A percentile compares a stretch with the other conserved stretches of the same genome.
phyloP scores from a whole-genome alignment of 2,329 filamentous ascomycete genomes.

The Endothia cerciana region DNA sequence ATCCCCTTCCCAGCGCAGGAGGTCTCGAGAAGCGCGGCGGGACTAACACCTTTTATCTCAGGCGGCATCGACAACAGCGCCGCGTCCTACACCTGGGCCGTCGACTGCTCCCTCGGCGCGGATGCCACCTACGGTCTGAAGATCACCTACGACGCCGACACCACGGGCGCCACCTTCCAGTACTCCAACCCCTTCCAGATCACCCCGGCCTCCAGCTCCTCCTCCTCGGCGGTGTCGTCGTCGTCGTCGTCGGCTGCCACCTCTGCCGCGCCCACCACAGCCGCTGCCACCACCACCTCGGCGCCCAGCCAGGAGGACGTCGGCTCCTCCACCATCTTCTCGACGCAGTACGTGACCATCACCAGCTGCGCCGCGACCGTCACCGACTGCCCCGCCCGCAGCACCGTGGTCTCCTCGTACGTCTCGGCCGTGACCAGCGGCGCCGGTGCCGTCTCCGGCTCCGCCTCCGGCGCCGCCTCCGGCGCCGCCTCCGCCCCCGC shows the following conservation, averaged over 20 bases:
- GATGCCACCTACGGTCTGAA: conserved; percentile 61
- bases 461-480: conserved; percentile 43
- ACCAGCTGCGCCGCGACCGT: conserved; percentile 60
- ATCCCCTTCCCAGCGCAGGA: too few relatives aligned
- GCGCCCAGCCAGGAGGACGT: conserved; percentile 39
- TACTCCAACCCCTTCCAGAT: conserved; percentile 67
- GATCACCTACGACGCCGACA: conserved; percentile 49
- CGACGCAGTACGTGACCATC: conserved; percentile 62
- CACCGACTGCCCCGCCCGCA: conserved; percentile 52
- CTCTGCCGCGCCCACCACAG: conserved; percentile 25
- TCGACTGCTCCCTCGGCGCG: conserved; percentile 50
- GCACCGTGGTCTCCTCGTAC: conserved; percentile 37
- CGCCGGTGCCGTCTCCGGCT: conserved; percentile 24
- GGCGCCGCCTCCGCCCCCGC: conserved; percentile 50
- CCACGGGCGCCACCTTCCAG: conserved; percentile 57
- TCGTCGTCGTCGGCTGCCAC: conserved; percentile 25
- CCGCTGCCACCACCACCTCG: conserved; percentile 45
- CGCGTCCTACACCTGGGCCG: conserved; percentile 55
- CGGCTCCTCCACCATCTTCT: conserved; percentile 53
- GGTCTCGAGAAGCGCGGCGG: background rate
- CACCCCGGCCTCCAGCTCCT: conserved; percentile 34
- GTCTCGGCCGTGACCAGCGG: conserved; percentile 58
- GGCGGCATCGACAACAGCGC: conserved; percentile 51
- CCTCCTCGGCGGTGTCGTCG: conserved; percentile 28
- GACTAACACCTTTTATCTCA: conserved; percentile 34